These are phyloP conservation scores for Poronia punctata DNA, from an alignment of 495 filamentous ascomycete species.

Conservation along the genomic window DNA sequence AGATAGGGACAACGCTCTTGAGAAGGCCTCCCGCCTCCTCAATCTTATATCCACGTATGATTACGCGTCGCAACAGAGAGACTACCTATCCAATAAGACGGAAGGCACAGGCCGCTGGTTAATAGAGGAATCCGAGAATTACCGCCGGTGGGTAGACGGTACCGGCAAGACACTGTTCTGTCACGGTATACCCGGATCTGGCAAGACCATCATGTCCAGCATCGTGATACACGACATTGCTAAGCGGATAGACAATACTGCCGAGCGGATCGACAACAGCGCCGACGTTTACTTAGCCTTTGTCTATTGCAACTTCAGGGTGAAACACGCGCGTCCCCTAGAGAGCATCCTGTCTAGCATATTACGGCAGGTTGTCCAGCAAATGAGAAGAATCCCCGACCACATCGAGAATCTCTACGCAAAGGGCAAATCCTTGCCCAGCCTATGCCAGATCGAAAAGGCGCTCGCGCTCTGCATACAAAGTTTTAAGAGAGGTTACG, in stretches of 20 bases:
- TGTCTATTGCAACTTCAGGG: conserved; percentile 35
- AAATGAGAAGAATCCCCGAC: conserved; percentile 15
- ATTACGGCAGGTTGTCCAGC: conserved; percentile 26
- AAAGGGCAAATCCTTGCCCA: conserved; percentile 13
- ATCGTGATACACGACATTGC: conserved; percentile 33
- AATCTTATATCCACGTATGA: too few species aligned
- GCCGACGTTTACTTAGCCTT: conserved; percentile 31
- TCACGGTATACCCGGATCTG: conserved; percentile 33
- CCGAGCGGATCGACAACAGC: conserved; percentile 12
- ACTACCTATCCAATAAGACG: conserved; percentile 20
- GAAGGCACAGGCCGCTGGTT: conserved; percentile 40
- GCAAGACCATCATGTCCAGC: conserved; percentile 28
- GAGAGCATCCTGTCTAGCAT: conserved; percentile 20
- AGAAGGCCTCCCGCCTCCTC: too few species aligned
- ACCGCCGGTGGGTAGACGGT: conserved; percentile 23
- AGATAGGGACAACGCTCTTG: too few species aligned
- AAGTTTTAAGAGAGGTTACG: conserved; percentile 26
- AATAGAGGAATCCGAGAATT: conserved; percentile 28
- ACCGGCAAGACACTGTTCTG: conserved; percentile 34
- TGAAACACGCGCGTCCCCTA: conserved; percentile 21
- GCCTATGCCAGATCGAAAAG: conserved; percentile 17
- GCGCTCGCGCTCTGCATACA: background rate
- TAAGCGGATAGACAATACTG: too few species aligned
- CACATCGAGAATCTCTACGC: conserved; percentile 25
- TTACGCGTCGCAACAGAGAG: conserved; percentile 15